Percentiles rank a stretch among this genome's conserved stretches.
phyloP scores from a whole-genome alignment of 192 early-diverging fungal genomes.

The Spizellomyces sp. region DNA sequence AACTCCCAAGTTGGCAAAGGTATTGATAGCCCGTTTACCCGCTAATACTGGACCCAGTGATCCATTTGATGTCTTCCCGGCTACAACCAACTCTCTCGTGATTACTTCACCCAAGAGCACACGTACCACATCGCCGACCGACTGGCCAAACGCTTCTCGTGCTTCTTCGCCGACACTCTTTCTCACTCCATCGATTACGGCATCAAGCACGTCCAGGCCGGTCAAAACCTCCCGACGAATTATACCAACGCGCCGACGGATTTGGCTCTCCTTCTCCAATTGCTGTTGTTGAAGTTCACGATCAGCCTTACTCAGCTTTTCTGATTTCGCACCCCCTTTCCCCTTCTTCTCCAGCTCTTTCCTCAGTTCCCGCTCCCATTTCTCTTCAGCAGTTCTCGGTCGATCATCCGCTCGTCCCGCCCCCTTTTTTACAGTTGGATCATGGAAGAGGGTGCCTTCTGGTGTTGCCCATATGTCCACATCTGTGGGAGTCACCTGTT shows the following conservation, averaged over 20 bases:
- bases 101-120: slow-evolving; percentile 48
- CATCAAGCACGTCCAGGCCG: slow-evolving; percentile 67
- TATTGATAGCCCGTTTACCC: slow-evolving; percentile 58
- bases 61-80: slow-evolving; percentile 3
- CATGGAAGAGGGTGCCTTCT: slow-evolving; percentile 68
- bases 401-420: slow-evolving; percentile 45
- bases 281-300: slow-evolving; percentile 71
- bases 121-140: slow-evolving; percentile 31
- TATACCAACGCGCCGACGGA: slow-evolving; percentile 66
- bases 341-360: slow-evolving; percentile 73
- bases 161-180: slow-evolving; percentile 55
- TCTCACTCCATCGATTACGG: slow-evolving; percentile 63
- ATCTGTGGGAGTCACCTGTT: slow-evolving; percentile 59
- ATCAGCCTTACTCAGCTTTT: slow-evolving; percentile 75
- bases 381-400: slow-evolving; percentile 65
- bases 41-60: slow-evolving; percentile 52
- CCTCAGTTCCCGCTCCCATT: slow-evolving; percentile 78
- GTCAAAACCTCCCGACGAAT: slow-evolving; percentile 53
- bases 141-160: slow-evolving; percentile 57
- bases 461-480: slow-evolving; percentile 71
- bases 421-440: slow-evolving; percentile 63
- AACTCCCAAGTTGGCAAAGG: slow-evolving; percentile 48
- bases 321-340: slow-evolving; percentile 24
- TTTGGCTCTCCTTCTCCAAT: slow-evolving; percentile 68
- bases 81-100: slow-evolving; percentile 38